Base-by-base conservation (phyloP, 768 basidiomycete species). In the Psilocybe sp. region DNA sequence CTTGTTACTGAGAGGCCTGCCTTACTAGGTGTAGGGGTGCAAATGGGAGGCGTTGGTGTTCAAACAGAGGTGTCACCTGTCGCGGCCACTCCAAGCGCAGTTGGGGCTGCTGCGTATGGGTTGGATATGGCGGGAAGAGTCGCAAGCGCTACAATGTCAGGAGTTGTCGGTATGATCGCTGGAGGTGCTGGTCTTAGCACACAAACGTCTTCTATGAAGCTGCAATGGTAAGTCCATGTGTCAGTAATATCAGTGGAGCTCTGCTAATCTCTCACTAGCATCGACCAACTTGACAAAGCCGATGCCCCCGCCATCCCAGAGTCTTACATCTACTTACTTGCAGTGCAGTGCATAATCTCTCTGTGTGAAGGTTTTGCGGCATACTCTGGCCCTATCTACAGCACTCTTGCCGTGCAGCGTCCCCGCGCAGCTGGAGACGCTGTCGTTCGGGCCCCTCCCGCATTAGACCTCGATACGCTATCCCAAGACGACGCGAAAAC, bases 241-340 rank as follows among this genome's bases (percentile, higher is more conserved):
- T 36, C 32, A 31, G 18, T 40, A 11, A 7, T 32, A 5, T 13
- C 19, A 2, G 4, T 12, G 5, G 12, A 20, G 9, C 34, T 13
- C 9, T 11, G 44, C 53, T 57, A 33, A 51, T 49, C 35, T 36
- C 28, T 5, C 38, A 31, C 3, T 59, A 97, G 95, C 64, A 98
- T 99, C 58, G 96, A 99, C 64, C 97, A 98, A 66, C 81, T 98
- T 11, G 96, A 99, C 72, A 99, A 99, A 66, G 89, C 92, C 0
- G 97, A 99, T 58, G 84, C 94, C 0, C 97, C 97, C 0, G 76
- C 83, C 0, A 94, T 98, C 46, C 96, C 97, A 0, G 97, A 99
- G 51, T 78, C 89, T 3, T 98, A 99, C 64, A 80, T 96, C 54
- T 96, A 95, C 62, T 85, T 99, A 7, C 80, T 99, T 1, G 91